Base-by-base conservation (phyloP, 352 stramenopile genomes). In the Globisporangium middletonii region DNA sequence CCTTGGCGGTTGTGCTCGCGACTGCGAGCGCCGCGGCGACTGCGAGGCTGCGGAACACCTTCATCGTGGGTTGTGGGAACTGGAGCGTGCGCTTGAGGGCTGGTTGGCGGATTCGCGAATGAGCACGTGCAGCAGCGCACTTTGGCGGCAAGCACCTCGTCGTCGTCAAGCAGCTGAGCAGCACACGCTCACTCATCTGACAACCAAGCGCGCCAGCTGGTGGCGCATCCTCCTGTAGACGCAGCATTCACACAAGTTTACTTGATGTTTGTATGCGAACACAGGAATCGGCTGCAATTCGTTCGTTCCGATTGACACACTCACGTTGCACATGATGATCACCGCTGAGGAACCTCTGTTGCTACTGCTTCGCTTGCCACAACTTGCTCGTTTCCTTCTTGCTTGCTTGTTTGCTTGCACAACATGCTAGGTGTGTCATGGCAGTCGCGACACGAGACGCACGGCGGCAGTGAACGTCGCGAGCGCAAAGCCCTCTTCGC, bases 401-500 rank as follows among this genome's bases (percentile, higher is more conserved):
- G 30, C 30, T 4, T 35, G 30, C 30, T 35, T 35, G 2, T 4
- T 35, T 35, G 30, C 30, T 35, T 35, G n/a, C n/a, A n/a, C n/a
- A n/a, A n/a, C n/a, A n/a, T n/a, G n/a, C n/a, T n/a, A n/a, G n/a
- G n/a, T n/a, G n/a, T 23, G 23, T 72, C 41, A 81, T 27, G 54
- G 48, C 15, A 77, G 49, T 3, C 62, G 54, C 26, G 74, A 37
- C 3, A 88, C 50, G 35, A 82, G 72, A 27, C 61, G 76, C 16
- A 86, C 70, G 9, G 78, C 72, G 1, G 69, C 60, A 38, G 54
- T 75, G 30, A 77, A 68, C 38, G 72, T 78, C n/a, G 78, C 74
- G 55, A 88, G 55, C 0, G 75, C 78, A 51, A 86, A 88, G 0
- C 75, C 73, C 28, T 77, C 64, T 35, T 72, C 72, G 6, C 78